phyloP scores from a whole-genome alignment of 305 asterid genomes.

The Solanum hybrid region DNA sequence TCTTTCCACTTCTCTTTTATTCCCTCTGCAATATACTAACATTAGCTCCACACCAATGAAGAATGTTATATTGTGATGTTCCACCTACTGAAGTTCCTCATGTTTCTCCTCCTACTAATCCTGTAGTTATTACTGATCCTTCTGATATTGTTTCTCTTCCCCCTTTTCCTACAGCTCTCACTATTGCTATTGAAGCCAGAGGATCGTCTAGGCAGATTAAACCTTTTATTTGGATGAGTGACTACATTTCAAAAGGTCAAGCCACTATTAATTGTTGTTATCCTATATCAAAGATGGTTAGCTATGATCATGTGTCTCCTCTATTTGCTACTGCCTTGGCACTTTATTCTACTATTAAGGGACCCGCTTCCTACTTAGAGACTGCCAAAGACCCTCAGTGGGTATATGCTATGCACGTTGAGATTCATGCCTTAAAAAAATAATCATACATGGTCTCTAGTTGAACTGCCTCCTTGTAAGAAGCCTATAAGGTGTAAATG shows the following conservation, averaged over 20 bases:
- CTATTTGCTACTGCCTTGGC: not conserved
- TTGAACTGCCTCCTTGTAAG: not conserved
- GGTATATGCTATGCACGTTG: not conserved
- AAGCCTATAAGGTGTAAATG: not conserved
- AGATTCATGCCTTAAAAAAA: not conserved
- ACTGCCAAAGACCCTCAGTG: not conserved
- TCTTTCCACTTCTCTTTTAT: not conserved
- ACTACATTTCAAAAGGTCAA: not conserved
- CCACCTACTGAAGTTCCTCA: too few relatives aligned
- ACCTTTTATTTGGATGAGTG: not conserved
- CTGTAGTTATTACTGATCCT: too few relatives aligned
- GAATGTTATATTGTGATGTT: too few relatives aligned
- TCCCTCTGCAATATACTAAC: not conserved
- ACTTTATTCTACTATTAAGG: not conserved
- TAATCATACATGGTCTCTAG: not conserved
- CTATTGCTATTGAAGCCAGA: too few relatives aligned
- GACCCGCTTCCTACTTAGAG: not conserved
- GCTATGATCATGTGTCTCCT: not conserved
- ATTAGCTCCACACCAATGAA: not conserved
- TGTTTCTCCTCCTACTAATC: too few relatives aligned
- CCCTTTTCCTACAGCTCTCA: not conserved
- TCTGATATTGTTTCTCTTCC: not conserved
- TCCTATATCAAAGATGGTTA: not conserved
- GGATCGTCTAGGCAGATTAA: not conserved
- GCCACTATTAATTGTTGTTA: not conserved